A percentile compares a stretch with the other conserved stretches of the same genome.
Evolutionary conservation across 148 eudicot genomes (phyloP).

Genomic region (Vaccinium macrocarpon): DNA sequence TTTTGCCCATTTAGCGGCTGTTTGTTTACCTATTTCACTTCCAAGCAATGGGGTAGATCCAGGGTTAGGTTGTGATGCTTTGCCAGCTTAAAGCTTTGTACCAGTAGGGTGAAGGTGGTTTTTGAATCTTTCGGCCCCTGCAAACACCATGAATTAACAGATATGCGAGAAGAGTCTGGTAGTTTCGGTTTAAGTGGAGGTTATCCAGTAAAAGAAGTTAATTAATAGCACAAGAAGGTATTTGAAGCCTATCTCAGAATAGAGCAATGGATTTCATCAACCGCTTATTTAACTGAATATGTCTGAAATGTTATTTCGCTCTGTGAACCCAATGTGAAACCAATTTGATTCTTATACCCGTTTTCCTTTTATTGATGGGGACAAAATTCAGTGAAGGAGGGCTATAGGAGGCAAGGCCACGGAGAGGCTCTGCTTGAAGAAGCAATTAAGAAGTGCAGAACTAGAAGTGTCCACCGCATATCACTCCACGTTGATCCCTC

Average conservation of each 20-base stretch:
- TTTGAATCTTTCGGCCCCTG: not conserved
- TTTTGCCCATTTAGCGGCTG: not conserved
- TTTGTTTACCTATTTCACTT: not conserved
- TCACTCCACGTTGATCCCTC: slow-evolving; percentile 87
- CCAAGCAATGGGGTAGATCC: not conserved
- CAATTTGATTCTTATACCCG: not conserved
- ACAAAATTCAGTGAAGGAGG: slow-evolving; percentile 61
- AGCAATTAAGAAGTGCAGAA: slow-evolving; percentile 72
- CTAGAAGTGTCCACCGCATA: slow-evolving; percentile 54
- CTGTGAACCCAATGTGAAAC: not conserved
- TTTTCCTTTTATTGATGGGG: slow-evolving; percentile 1
- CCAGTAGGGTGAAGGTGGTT: not conserved
- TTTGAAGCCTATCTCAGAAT: not conserved
- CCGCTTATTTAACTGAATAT: not conserved
- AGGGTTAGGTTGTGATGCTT: not conserved
- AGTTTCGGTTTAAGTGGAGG: not conserved
- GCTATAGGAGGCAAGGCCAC: slow-evolving; percentile 56
- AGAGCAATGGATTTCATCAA: not conserved
- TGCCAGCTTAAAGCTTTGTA: not conserved
- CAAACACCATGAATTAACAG: not conserved
- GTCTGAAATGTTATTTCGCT: not conserved
- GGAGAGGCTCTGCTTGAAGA: slow-evolving; percentile 76
- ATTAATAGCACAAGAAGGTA: not conserved
- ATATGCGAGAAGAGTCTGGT: not conserved
- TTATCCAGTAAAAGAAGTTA: not conserved